Base-by-base conservation (phyloP, 1,284 basidiomycete genomes). In the Ceratobasidium sp. region DNA sequence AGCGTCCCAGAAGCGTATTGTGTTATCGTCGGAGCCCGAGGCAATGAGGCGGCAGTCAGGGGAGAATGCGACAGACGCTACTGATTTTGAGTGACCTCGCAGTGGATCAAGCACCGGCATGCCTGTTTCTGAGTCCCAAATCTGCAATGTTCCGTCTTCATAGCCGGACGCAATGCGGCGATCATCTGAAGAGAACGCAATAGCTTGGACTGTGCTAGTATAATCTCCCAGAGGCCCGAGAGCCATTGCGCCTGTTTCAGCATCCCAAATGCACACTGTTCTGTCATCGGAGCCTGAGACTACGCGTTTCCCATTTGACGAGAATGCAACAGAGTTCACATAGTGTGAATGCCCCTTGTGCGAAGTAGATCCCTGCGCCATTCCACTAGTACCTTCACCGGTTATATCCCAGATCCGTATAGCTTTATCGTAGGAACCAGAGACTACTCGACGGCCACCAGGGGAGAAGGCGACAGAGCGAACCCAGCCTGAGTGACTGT, bases 401-500 rank as follows among this genome's bases (percentile, higher is more conserved):
- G 28, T n/a, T 20, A 54, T 68, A 48, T 79, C 69, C 78, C 78
- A 79, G 13, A 79, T 26, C 17, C 77, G 59, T 3, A 79, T 57
- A 7, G 78, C 74, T 7, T 50, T 13, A 56, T 78, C 78, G 3
- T 1, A 3, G 23, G 77, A 74, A 33, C 77, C 77, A 10, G 77
- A 78, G 10, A 57, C 78, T 12, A 78, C n/a, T 28, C 17, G 44
- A n/a, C 46, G 61, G 38, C 78, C 70, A 74, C 78, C 78, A 38
- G 77, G 50, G n/a, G 77, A 78, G 46, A 73, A 78, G 9, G 76
- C 77, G 12, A 79, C 62, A n/a, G 54, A 78, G 44, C 1, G 9
- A 9, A 78, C 77, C 17, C 15, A 84, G 79, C 86, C 84, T 74
- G 84, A 84, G 81, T 87, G 86, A 7, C 84, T 83, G 79, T 84